Base-by-base conservation (phyloP, 2,329 filamentous ascomycete genomes). In the Cordyceps tenuipes region DNA sequence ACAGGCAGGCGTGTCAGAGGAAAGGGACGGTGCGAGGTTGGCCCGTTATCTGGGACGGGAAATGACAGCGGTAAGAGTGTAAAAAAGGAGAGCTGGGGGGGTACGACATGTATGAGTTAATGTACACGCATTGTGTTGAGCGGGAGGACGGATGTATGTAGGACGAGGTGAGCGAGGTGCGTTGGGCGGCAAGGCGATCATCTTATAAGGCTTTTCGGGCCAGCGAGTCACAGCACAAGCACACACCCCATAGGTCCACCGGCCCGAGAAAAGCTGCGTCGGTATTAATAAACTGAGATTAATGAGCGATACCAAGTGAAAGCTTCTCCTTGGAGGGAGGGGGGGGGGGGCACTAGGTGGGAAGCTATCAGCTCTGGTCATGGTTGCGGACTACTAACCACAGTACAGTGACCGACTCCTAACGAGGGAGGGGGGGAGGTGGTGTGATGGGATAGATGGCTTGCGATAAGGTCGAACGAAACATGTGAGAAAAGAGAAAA, bases 181-280 rank as follows among this genome's bases (percentile, higher is more conserved):
- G 34, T 50, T 57, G 55, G 55, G 55, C 46, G 55, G 55, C 46
- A 50, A 50, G 34, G 34, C 39, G 15, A 12, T 43, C 46, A 34
- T 50, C 55, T 57, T 57, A 57, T 57, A 57, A 41, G 34, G 55
- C 41, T 49, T 34, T n/a, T 41, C 26, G 13, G 21, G 12, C 21
- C 19, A 43, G 43, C 43, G 10, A 34, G 41, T 26, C 50, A 47
- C 9, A 36, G 13, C 13, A 17, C 19, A 43, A 39, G 3, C 44
- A 44, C 51, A 54, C 36, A 12, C 26, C 17, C 39, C 51, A 47
- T 47, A 51, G 31, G 31, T 36, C 29, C 46, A 23, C 55, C 46
- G 55, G 55, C 31, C 44, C 46, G 55, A 46, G 41, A 23, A 15
- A 15, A 31, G 7, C 12, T 36, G 3, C 9, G 10, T 29, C 26